Conservation (phyloP, 179 eudicot genomes). For the Beta lomatogona region DNA sequence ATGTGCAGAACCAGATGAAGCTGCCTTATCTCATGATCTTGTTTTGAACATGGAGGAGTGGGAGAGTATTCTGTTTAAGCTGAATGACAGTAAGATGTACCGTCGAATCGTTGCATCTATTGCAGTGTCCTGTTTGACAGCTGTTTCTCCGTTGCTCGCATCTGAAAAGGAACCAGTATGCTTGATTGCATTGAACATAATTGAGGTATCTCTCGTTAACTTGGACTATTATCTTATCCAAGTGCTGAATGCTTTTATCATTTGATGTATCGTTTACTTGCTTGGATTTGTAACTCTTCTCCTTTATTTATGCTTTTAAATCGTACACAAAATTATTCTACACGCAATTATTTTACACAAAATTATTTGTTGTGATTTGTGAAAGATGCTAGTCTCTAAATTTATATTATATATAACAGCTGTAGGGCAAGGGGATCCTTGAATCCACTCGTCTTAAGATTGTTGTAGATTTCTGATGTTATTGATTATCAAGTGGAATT, state of each 20-base stretch:
- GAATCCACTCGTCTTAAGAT: background rate
- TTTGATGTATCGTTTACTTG: background rate
- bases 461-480: background rate
- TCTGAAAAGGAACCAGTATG: constrained; percentile 62
- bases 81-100: constrained; percentile 78
- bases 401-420: background rate
- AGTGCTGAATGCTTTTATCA: background rate
- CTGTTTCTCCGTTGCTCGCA: constrained; percentile 77
- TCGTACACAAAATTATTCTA: background rate
- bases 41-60: constrained; percentile 54
- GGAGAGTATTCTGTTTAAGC: constrained; percentile 64
- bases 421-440: background rate
- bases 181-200: constrained; percentile 68
- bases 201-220: constrained; percentile 56
- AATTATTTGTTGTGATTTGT: background rate
- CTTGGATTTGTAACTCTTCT: background rate
- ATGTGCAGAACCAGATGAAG: constrained; percentile 32
- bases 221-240: background rate
- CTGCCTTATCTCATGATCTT: constrained; percentile 21
- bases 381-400: background rate
- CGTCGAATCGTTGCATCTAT: constrained; percentile 87
- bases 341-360: no score
- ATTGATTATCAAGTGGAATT: background rate
- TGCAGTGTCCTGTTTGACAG: constrained; percentile 69
- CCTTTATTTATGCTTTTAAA: background rate